phyloP scores from a whole-genome alignment of 2,329 filamentous ascomycete genomes.

The Pochonia chlamydosporia region DNA sequence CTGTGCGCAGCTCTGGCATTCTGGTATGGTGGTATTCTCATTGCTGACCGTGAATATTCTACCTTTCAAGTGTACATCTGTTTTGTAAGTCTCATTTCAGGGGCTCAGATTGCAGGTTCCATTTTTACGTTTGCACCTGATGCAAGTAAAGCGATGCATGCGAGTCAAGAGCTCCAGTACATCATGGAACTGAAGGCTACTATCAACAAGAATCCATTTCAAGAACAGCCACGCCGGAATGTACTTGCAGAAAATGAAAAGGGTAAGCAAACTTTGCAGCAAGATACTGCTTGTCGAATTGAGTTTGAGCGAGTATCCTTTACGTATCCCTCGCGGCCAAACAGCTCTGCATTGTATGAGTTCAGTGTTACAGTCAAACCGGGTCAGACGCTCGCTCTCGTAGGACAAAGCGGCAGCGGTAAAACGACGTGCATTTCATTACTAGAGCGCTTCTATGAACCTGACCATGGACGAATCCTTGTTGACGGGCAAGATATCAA shows the following conservation, averaged over 20 bases:
- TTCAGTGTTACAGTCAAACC: neutral
- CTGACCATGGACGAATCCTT: neutral
- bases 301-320: neutral
- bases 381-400: neutral
- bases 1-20: conserved; percentile 10
- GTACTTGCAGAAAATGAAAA: too few relatives aligned
- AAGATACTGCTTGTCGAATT: neutral
- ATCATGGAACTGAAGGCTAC: neutral
- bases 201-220: too few relatives aligned
- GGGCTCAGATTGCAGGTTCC: neutral
- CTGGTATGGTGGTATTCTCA: conserved; percentile 13
- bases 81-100: neutral
- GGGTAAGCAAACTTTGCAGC: too few relatives aligned
- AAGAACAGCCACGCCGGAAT: too few relatives aligned
- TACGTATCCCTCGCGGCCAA: neutral
- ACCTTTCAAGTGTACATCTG: neutral
- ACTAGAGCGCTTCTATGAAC: neutral
- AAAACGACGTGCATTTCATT: neutral
- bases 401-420: neutral
- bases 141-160: neutral
- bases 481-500: neutral
- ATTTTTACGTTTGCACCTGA: neutral
- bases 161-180: neutral
- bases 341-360: neutral
- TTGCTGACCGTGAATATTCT: conserved; percentile 9